Percentiles rank a stretch among this genome's conserved stretches.
These are phyloP conservation scores for Stromatinia cepivora DNA, from an alignment of 2,329 filamentous ascomycete genomes.

Conservation along the genomic window DNA sequence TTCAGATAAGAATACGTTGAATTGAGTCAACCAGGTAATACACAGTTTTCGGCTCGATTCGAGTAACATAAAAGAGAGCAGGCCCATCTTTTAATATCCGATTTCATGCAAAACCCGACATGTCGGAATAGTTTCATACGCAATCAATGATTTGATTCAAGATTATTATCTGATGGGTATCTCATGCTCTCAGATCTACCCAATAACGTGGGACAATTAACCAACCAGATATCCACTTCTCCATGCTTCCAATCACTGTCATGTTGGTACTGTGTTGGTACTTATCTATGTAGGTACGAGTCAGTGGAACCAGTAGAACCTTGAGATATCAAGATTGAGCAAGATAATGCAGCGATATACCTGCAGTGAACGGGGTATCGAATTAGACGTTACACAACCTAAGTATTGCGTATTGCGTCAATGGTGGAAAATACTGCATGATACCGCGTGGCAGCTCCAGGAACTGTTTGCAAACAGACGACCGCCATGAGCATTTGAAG, in stretches of 20 bases:
- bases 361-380: slow-evolving; percentile 3
- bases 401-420: no score
- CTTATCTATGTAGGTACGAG: not conserved
- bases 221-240: slow-evolving; percentile 3
- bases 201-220: not conserved
- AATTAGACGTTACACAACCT: no score
- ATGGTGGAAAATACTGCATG: not conserved
- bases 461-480: not conserved
- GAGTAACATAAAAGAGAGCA: not conserved
- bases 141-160: not conserved
- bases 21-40: no score
- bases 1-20: no score
- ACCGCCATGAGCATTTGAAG: not conserved
- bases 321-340: not conserved
- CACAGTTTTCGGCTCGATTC: not conserved
- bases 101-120: not conserved
- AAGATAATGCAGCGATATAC: not conserved
- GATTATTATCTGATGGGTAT: not conserved
- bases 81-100: not conserved
- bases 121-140: not conserved
- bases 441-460: slow-evolving; percentile 6
- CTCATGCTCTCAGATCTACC: not conserved
- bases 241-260: not conserved
- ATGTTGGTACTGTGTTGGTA: not conserved
- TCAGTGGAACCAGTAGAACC: not conserved